Evolutionary conservation across 768 basidiomycete genomes (phyloP).

Genomic region (Leccinum truebloodii): DNA sequence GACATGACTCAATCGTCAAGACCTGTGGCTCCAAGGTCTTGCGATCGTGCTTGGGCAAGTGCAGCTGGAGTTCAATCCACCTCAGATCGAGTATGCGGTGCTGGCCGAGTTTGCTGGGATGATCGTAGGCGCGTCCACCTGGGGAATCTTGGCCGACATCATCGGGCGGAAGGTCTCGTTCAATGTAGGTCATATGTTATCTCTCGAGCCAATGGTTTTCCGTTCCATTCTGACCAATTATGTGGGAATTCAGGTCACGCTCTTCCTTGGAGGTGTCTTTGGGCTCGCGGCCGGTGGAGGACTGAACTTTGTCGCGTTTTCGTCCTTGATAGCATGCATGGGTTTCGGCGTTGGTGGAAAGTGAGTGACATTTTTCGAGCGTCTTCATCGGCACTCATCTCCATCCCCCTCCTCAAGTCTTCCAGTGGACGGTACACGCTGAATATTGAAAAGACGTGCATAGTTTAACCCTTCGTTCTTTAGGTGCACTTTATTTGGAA

Average conservation of each 20-base stretch:
- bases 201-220: neutral
- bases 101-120: conserved; percentile 49
- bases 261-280: conserved; percentile 46
- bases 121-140: conserved; percentile 48
- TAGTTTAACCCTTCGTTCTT: too few relatives aligned
- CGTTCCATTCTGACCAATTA: neutral
- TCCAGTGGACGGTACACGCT: too few relatives aligned
- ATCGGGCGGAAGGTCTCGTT: conserved; percentile 49
- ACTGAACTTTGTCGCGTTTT: conserved; percentile 47
- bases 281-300: conserved; percentile 51
- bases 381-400: conserved; percentile 23
- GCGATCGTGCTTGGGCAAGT: conserved; percentile 48
- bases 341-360: conserved; percentile 56
- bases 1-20: conserved; percentile 8
- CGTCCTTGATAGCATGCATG: conserved; percentile 45
- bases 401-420: too few relatives aligned
- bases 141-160: conserved; percentile 52
- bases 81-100: conserved; percentile 45
- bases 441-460: too few relatives aligned
- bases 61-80: conserved; percentile 43
- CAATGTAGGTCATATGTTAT: conserved; percentile 28
- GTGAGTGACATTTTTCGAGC: conserved; percentile 31
- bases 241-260: conserved; percentile 26
- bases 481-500: too few relatives aligned
- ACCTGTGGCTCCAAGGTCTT: conserved; percentile 47